phyloP scores from a whole-genome alignment of 148 eudicot species.

The Rhododendron molle region DNA sequence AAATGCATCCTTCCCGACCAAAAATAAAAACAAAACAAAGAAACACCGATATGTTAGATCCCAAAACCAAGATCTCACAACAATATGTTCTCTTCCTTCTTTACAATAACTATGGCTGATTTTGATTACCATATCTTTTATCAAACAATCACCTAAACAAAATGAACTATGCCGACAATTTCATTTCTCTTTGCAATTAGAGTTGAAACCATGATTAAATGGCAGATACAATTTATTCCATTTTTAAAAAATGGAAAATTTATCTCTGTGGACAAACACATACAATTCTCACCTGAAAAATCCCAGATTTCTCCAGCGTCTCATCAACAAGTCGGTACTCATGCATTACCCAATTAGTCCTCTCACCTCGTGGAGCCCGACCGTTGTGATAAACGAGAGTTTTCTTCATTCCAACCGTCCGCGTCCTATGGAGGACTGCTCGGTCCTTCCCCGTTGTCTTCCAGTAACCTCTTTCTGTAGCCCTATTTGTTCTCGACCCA shows the following conservation, averaged over 20 bases:
- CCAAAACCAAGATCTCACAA: not conserved
- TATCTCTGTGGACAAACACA: not conserved
- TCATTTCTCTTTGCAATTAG: not conserved
- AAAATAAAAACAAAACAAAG: not conserved
- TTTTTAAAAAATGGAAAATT: not conserved
- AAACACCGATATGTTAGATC: not conserved
- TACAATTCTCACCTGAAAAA: slow-evolving; percentile 51
- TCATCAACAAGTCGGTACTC: slow-evolving; percentile 79
- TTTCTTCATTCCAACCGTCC: slow-evolving; percentile 77
- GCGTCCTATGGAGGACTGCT: slow-evolving; percentile 44
- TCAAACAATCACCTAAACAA: not conserved
- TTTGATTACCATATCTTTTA: not conserved
- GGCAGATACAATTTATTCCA: not conserved
- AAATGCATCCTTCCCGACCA: slow-evolving; percentile 64
- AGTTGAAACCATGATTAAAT: not conserved
- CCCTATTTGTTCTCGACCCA: slow-evolving; percentile 80
- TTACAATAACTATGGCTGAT: not conserved
- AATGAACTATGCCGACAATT: not conserved
- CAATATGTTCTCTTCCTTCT: not conserved
- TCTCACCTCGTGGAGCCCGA: slow-evolving; percentile 86
- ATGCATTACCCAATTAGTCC: slow-evolving; percentile 97
- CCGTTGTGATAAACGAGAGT: slow-evolving; percentile 87
- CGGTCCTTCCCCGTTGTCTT: slow-evolving; percentile 84
- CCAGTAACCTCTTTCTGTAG: slow-evolving; percentile 85
- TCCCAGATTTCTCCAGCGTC: slow-evolving; percentile 52